Evolutionary conservation across 1,284 basidiomycete species (phyloP).

Genomic region (Trametes polyzona): DNA sequence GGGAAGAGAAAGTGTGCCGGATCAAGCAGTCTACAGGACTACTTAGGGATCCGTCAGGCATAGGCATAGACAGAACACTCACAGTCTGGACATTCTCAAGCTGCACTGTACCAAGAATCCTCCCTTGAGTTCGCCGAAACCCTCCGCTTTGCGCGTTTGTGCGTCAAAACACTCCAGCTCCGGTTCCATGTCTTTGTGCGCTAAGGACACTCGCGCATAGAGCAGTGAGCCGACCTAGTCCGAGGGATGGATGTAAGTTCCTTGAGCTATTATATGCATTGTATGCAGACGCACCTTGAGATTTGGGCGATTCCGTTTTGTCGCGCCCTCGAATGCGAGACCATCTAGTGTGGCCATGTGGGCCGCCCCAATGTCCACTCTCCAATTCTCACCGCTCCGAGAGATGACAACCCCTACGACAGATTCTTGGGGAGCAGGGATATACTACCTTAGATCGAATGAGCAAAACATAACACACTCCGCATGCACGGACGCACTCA

Average conservation of each 20-base stretch:
- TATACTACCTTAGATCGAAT: slow-evolving; percentile 58
- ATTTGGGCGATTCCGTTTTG: slow-evolving; percentile 83
- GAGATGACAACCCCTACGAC: slow-evolving; percentile 76
- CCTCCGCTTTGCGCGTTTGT: slow-evolving; percentile 81
- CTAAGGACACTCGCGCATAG: slow-evolving; percentile 83
- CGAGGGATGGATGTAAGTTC: not conserved
- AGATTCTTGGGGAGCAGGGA: slow-evolving; percentile 81
- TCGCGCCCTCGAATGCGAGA: slow-evolving; percentile 85
- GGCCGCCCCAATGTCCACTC: slow-evolving; percentile 83
- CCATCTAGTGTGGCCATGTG: slow-evolving; percentile 78
- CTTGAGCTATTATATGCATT: not conserved
- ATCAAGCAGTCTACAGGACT: slow-evolving; percentile 63
- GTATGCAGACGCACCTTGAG: slow-evolving; percentile 59
- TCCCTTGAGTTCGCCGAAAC: slow-evolving; percentile 82
- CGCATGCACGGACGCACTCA: slow-evolving; percentile 41
- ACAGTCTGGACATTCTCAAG: slow-evolving; percentile 79
- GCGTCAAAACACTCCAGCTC: slow-evolving; percentile 89
- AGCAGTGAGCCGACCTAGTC: slow-evolving; percentile 76
- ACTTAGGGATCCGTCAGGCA: not conserved
- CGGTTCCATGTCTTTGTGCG: slow-evolving; percentile 89
- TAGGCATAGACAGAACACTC: slow-evolving; percentile 34
- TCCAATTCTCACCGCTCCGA: slow-evolving; percentile 77
- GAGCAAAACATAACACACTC: not conserved
- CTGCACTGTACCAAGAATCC: slow-evolving; percentile 80
- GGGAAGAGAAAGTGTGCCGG: slow-evolving; percentile 77